Evolutionary conservation across 2,329 filamentous ascomycete genomes (phyloP), one percentile per base, ranked within the genome.

Genomic region (Dactylella cylindrospora): DNA sequence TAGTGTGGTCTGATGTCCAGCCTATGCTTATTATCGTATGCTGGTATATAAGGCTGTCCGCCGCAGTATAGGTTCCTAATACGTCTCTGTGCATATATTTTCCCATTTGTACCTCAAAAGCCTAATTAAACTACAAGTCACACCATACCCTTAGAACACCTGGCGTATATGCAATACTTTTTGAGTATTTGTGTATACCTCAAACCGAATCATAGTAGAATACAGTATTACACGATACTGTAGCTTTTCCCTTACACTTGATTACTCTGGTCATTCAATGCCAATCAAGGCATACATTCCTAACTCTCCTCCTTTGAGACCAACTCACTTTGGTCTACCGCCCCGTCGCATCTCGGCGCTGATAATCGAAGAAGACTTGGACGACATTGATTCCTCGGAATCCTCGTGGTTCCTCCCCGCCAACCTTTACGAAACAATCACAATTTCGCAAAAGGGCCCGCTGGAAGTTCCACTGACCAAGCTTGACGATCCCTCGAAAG

Each of bases 31-130:
- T 49, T n/a, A n/a, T n/a, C n/a, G n/a, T n/a, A n/a, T n/a, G n/a
- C n/a, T n/a, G n/a, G 49, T 62, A 62, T 62, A 62, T 62, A 62
- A 62, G 57, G 46, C 54, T 54, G 43, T 44, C 23, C 36, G 54
- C 57, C 57, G 39, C 17, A 39, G 49, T 31, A 38, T 22, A 43
- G 43, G 38, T 39, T 31, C 46, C 33, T 49, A 54, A 52, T 38
- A 23, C 36, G 39, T 45, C 36, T 44, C 43, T 43, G 13, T 62
- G 57, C 57, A 62, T 54, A 54, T 41, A n/a, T n/a, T n/a, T n/a
- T n/a, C n/a, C n/a, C n/a, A n/a, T 43, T 35, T 62, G 50, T 44
- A 32, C 15, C 36, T 38, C 33, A 38, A 50, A 62, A 62, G 57
- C 57, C 57, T 62, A 62, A 49, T 62, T 62, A 43, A 43, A 62